These are phyloP conservation scores for Achaetomiella virescens DNA, from an alignment of 495 filamentous ascomycete species.

Conservation along the genomic window DNA sequence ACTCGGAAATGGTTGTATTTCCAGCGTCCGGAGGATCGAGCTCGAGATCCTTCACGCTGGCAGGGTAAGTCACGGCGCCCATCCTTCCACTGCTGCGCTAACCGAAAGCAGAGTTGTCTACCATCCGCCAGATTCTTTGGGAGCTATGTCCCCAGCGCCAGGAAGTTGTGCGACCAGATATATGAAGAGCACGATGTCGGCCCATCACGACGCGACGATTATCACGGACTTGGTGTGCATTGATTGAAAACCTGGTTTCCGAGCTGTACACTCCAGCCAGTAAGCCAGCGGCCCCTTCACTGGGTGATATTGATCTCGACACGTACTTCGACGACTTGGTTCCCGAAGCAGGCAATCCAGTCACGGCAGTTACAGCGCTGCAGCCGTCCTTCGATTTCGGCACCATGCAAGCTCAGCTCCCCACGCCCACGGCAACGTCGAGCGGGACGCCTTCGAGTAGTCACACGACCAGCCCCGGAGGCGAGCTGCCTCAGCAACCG, in stretches of 20 bases:
- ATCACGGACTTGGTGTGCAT: slow-evolving; percentile 34
- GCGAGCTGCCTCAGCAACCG: slow-evolving; percentile 5
- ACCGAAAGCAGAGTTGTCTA: slow-evolving; percentile 28
- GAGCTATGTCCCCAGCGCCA: slow-evolving; percentile 30
- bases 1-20: slow-evolving; percentile 27
- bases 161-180: slow-evolving; percentile 33
- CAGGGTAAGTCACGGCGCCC: slow-evolving; percentile 28
- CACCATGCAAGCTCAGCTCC: background rate
- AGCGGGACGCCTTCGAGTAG: slow-evolving; percentile 1
- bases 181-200: slow-evolving; percentile 32
- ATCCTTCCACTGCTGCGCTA: slow-evolving; percentile 2
- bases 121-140: slow-evolving; percentile 26
- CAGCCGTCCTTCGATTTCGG: background rate
- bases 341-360: background rate
- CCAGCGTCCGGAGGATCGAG: slow-evolving; percentile 37
- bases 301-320: slow-evolving; percentile 19
- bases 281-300: background rate
- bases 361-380: background rate
- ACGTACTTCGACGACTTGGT: slow-evolving; percentile 20
- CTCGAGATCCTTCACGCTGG: slow-evolving; percentile 42
- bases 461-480: background rate
- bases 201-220: slow-evolving; percentile 25
- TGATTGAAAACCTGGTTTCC: slow-evolving; percentile 32
- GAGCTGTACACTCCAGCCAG: slow-evolving; percentile 16
- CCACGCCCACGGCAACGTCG: slow-evolving; percentile 9